These are phyloP conservation scores for Diversispora epigaea DNA, from an alignment of 192 early-diverging fungal species.

Conservation along the genomic window DNA sequence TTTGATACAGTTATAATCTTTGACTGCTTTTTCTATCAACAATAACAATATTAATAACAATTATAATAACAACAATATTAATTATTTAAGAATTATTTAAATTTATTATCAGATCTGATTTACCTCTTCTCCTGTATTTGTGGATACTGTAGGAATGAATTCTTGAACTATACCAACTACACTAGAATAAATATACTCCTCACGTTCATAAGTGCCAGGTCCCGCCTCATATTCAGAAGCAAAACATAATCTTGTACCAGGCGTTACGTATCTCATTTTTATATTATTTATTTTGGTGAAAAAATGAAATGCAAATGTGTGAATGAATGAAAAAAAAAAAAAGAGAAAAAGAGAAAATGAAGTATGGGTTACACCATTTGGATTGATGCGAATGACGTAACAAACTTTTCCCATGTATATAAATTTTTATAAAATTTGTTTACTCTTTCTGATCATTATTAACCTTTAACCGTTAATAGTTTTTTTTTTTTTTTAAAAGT, in stretches of 20 bases:
- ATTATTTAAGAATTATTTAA: neutral
- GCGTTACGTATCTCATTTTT: conserved; percentile 50
- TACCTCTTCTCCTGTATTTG: neutral
- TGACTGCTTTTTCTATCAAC: neutral
- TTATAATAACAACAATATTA: neutral
- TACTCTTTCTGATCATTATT: too few relatives aligned
- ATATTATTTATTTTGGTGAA: too few relatives aligned
- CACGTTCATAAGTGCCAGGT: conserved; percentile 68
- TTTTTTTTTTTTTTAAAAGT: too few relatives aligned
- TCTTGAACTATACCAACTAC: conserved; percentile 45
- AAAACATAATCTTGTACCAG: conserved; percentile 76
- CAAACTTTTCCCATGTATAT: too few relatives aligned
- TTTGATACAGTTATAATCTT: conserved; percentile 58
- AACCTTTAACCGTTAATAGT: too few relatives aligned
- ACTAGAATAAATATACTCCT: conserved; percentile 69
- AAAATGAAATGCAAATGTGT: too few relatives aligned
- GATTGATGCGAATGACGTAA: too few relatives aligned
- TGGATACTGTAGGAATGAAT: neutral
- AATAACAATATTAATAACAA: neutral
- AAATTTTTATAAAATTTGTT: too few relatives aligned
- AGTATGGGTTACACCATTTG: too few relatives aligned
- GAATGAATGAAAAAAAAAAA: too few relatives aligned
- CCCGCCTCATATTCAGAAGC: conserved; percentile 67
- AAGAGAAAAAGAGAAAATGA: too few relatives aligned
- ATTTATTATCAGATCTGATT: too few relatives aligned